Base-by-base conservation (phyloP, 768 basidiomycete genomes). In the Rhodotorula kratochvilovae region DNA sequence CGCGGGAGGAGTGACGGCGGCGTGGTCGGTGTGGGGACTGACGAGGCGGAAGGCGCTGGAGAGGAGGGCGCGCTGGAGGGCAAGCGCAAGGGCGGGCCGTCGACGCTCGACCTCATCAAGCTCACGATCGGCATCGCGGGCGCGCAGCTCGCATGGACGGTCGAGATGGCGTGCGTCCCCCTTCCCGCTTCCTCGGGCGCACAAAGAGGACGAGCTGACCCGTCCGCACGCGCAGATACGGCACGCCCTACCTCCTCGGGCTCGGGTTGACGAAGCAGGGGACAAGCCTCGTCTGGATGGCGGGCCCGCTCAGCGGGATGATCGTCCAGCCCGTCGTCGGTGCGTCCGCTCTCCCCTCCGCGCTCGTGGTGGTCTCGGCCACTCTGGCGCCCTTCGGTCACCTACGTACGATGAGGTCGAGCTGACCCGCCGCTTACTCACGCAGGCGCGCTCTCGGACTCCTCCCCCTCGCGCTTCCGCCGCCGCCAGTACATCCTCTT, bases 251-350 rank as follows among this genome's bases (percentile, higher is more conserved):
- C 80, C 83, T 98, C 50, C 84, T 95, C 23, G 84, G 84, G 43
- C 83, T 90, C 29, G 89, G 89, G 13, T 82, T 98, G 36, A 88
- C 92, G 1, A 94, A 93, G 79, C 88, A 91, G 78, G 83, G 93
- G 25, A 97, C 96, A 1, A 90, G 91, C 64, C 85, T 97, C 15
- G 95, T 99, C 46, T 99, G 96, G 96, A 84, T 84, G 45, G 84
- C 84, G 2, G 83, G 95, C 17, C 96, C 96, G 10, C 91, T 99
- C 70, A 92, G 91, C 72, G 96, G 96, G 25, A 84, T 99, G 57
- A 83, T 99, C 61, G 93, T 93, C 10, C 96, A 99, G 80, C 96
- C 96, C n/a, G 84, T 98, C 66, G 96, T 99, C 76, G 96, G 95
- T 91, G 76, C 71, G 84, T 72, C 56, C 39, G 25, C 48, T 25